Conservation (phyloP, 2,329 filamentous ascomycete species). For the Myriosclerotinia scirpicola region DNA sequence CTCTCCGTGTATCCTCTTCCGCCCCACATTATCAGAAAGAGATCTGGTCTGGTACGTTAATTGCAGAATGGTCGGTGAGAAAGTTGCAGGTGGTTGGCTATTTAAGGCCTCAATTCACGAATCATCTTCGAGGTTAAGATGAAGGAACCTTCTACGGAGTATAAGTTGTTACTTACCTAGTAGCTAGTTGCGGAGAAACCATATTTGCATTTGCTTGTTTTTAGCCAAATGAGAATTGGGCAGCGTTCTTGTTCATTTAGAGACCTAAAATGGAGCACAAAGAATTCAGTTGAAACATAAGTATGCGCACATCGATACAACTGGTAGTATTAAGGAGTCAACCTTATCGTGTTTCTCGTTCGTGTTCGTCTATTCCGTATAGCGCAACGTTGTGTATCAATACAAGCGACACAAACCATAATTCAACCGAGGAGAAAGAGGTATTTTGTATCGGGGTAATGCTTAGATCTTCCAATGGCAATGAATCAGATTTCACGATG, state of each 20-base stretch:
- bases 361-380: too few relatives aligned
- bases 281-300: not conserved
- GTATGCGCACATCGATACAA: not conserved
- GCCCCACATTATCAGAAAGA: not conserved
- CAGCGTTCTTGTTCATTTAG: not conserved
- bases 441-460: not conserved
- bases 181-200: too few relatives aligned
- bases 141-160: too few relatives aligned
- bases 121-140: too few relatives aligned
- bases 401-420: not conserved
- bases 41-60: not conserved
- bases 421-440: not conserved
- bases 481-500: not conserved
- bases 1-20: too few relatives aligned
- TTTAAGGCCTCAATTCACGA: too few relatives aligned
- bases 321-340: not conserved
- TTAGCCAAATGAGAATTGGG: not conserved
- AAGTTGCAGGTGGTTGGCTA: too few relatives aligned
- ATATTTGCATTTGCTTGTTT: not conserved
- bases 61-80: too few relatives aligned
- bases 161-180: too few relatives aligned
- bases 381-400: not conserved
- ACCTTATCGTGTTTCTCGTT: too few relatives aligned
- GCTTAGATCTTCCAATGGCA: not conserved
- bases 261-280: not conserved